Evolutionary conservation across 2,329 filamentous ascomycete species (phyloP), one percentile per base, ranked within the genome.

Genomic region (Phoma sp.): DNA sequence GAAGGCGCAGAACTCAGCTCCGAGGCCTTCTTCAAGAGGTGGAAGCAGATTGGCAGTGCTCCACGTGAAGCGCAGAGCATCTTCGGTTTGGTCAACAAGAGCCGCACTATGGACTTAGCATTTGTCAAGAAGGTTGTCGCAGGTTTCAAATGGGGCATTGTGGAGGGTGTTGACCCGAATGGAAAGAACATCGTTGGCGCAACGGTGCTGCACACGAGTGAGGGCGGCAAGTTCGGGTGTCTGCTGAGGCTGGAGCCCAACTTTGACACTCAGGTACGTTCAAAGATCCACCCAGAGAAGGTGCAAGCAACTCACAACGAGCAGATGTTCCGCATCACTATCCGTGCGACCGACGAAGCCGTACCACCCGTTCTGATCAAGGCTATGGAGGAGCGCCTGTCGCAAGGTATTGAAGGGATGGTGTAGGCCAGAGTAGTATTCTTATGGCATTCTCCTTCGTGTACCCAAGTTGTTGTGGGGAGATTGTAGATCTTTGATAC

Each of bases 21-120:
- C 0, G 95, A 99, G 46, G 95, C 99, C 72, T 99, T 98, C 77
- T 99, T 99, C 84, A 97, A 96, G 81, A 84, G 96, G 45, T 99
- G 95, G 95, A 96, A 96, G 81, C 95, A 99, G 77, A 98, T 99
- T 66, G 95, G 95, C 11, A 92, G 90, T 5, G 86, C 86, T 1
- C 88, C 93, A 1, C 85, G 96, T 25, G 96, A 99, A 75, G 88
- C 91, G 0, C 95, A 99, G 74, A 84, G 84, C 40, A 92, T 98
- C 26, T 96, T 99, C 74, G 87, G 88, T 0, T 73, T 93, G 1
- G 82, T 81, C 23, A 81, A 77, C 59, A 82, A 83, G 49, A 82
- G 81, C 14, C 81, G 82, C 11, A 87, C 88, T 59, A 84, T 96
- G 58, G 89, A 83, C 55, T 85, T 90, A 53, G 77, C 80, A 2